Conservation (phyloP, 164 flowering plant species). For the Tetrastigma voinierianum region DNA sequence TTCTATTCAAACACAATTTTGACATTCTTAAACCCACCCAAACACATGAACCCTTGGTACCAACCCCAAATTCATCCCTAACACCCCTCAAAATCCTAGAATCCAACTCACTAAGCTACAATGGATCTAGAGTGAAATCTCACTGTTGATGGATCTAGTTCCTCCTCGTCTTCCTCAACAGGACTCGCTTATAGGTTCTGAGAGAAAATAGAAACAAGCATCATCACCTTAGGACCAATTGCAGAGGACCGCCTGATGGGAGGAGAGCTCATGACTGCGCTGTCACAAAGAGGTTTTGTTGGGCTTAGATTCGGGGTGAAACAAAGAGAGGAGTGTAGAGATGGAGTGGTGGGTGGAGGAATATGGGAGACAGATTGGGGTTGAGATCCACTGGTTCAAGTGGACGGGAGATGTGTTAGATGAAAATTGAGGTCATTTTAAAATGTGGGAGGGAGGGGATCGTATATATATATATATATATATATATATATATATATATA, state of each 20-base stretch:
- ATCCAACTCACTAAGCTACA: constrained; percentile 15
- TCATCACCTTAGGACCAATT: constrained; percentile 47
- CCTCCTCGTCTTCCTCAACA: constrained; percentile 70
- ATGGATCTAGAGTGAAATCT: constrained; percentile 27
- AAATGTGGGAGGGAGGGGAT: no score
- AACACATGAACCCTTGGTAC: constrained; percentile 28
- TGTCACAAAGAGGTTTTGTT: constrained; percentile 59
- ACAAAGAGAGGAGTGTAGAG: constrained; percentile 37
- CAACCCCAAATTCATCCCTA: constrained; percentile 33
- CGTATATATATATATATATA: no score
- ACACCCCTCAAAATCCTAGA: constrained; percentile 34
- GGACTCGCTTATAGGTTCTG: constrained; percentile 64
- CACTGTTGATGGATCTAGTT: constrained; percentile 34
- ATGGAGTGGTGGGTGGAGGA: constrained; percentile 31
- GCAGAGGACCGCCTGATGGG: constrained; percentile 55
- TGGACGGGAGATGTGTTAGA: no score
- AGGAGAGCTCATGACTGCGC: constrained; percentile 37
- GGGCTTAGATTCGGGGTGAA: constrained; percentile 38
- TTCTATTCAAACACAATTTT: constrained; percentile 42
- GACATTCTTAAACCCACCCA: constrained; percentile 46
- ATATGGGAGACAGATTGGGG: constrained; percentile 40
- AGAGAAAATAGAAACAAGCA: constrained; percentile 41
- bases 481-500: no score
- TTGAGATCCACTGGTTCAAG: no score
- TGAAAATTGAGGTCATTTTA: no score